phyloP scores from a whole-genome alignment of 768 basidiomycete species.

The Auricularia cornea region DNA sequence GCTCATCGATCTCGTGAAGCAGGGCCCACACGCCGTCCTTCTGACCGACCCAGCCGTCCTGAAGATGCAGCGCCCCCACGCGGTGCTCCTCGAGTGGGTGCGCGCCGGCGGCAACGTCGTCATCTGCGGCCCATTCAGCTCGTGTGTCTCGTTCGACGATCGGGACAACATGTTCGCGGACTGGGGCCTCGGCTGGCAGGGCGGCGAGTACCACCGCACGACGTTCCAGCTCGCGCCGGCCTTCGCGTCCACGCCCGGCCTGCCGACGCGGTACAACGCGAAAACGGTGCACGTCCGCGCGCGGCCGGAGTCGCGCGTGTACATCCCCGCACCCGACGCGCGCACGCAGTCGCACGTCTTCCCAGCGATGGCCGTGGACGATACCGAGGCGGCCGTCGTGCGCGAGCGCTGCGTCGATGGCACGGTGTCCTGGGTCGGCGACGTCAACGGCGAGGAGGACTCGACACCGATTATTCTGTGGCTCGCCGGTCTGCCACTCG shows the following conservation, averaged over 20 bases:
- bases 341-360: conserved; percentile 18
- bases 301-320: conserved; percentile 24
- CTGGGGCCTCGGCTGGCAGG: conserved; percentile 31
- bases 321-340: conserved; percentile 16
- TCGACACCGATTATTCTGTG: conserved; percentile 23
- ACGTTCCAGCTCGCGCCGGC: conserved; percentile 27
- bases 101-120: conserved; percentile 32
- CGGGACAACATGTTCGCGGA: conserved; percentile 16
- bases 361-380: conserved; percentile 6
- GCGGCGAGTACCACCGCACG: conserved; percentile 33
- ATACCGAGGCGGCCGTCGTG: conserved; percentile 21
- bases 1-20: neutral
- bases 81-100: conserved; percentile 29
- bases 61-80: conserved; percentile 15
- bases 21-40: conserved; percentile 20
- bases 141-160: conserved; percentile 15
- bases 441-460: conserved; percentile 22
- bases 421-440: conserved; percentile 28
- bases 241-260: neutral
- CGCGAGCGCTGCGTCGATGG: conserved; percentile 20
- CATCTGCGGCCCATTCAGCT: conserved; percentile 28
- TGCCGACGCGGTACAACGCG: conserved; percentile 28
- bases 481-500: conserved; percentile 23
- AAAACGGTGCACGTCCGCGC: conserved; percentile 32
- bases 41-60: conserved; percentile 30